A percentile compares a stretch with the other conserved stretches of the same genome.
Conservation (phyloP, 306 rosid genomes). For the Neltuma alba region DNA sequence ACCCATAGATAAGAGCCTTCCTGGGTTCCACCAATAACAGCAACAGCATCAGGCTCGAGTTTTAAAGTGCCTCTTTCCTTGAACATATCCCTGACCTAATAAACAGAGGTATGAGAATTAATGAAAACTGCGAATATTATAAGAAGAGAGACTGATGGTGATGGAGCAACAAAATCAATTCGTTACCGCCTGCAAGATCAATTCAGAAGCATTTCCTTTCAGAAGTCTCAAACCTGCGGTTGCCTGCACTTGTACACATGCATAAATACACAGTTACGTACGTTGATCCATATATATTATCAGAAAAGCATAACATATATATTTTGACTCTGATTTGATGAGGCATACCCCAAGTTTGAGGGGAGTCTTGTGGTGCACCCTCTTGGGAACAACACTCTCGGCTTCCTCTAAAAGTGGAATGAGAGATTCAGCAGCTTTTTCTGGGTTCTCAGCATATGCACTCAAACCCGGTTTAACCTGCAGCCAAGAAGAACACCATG, state of each 20-base stretch:
- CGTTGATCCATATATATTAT: too few species aligned
- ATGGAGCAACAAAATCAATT: too few species aligned
- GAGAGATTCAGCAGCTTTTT: slow-evolving; percentile 75
- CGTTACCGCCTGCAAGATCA: slow-evolving; percentile 88
- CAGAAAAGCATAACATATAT: slow-evolving; percentile 33
- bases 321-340: too few species aligned
- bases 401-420: slow-evolving; percentile 67
- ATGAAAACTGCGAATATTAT: too few species aligned
- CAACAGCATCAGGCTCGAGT: slow-evolving; percentile 59
- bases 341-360: slow-evolving; percentile 91
- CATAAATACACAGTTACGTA: too few species aligned
- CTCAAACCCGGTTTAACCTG: slow-evolving; percentile 81
- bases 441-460: slow-evolving; percentile 69
- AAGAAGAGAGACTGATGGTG: neutral
- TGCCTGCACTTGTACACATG: slow-evolving; percentile 85
- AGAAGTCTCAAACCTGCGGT: slow-evolving; percentile 93
- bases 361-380: slow-evolving; percentile 73
- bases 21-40: slow-evolving; percentile 92
- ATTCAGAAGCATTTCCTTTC: slow-evolving; percentile 78
- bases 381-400: slow-evolving; percentile 71
- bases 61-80: slow-evolving; percentile 59
- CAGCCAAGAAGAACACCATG: slow-evolving; percentile 20
- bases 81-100: slow-evolving; percentile 89
- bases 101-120: too few species aligned
- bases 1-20: slow-evolving; percentile 99